These are phyloP conservation scores for Sclerotinia glacialis DNA, from an alignment of 2,329 filamentous ascomycete genomes.

Conservation along the genomic window DNA sequence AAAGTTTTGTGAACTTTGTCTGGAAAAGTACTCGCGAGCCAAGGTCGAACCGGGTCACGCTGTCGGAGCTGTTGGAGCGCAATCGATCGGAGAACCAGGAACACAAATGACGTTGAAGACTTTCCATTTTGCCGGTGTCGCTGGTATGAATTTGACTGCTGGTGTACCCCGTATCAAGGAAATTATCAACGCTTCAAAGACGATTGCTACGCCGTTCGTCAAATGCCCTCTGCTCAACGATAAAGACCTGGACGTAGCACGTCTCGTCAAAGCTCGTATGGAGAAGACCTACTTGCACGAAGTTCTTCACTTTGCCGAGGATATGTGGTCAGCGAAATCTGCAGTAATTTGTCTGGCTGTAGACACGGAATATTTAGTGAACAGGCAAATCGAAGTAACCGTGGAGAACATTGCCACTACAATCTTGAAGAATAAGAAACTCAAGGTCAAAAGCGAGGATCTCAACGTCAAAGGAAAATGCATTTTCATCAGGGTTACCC, in stretches of 20 bases:
- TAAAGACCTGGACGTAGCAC: conserved; percentile 72
- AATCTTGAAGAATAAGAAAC: conserved; percentile 77
- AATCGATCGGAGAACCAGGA: conserved; percentile 96
- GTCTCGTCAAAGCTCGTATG: conserved; percentile 86
- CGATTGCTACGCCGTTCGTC: conserved; percentile 92
- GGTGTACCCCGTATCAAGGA: conserved; percentile 99
- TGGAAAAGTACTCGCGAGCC: conserved; percentile 87
- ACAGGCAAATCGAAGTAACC: conserved; percentile 77
- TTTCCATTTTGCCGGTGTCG: conserved; percentile 99
- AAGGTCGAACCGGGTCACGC: conserved; percentile 93
- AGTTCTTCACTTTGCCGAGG: conserved; percentile 75
- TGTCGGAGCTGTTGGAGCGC: conserved; percentile 91
- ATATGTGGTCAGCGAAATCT: conserved; percentile 77
- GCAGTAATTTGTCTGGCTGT: conserved; percentile 79
- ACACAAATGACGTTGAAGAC: conserved; percentile 99
- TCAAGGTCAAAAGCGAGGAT: conserved; percentile 69
- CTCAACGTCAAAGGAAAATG: conserved; percentile 59
- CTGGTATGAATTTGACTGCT: conserved; percentile 98
- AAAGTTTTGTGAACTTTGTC: conserved; percentile 75
- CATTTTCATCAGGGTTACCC: conserved; percentile 69
- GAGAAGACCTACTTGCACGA: conserved; percentile 92
- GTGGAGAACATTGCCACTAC: conserved; percentile 70
- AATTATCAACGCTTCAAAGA: conserved; percentile 97
- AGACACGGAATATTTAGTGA: conserved; percentile 73
- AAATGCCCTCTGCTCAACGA: conserved; percentile 79